Conservation (phyloP, 345 rosid genomes). For the Gossypium ekmanianum region DNA sequence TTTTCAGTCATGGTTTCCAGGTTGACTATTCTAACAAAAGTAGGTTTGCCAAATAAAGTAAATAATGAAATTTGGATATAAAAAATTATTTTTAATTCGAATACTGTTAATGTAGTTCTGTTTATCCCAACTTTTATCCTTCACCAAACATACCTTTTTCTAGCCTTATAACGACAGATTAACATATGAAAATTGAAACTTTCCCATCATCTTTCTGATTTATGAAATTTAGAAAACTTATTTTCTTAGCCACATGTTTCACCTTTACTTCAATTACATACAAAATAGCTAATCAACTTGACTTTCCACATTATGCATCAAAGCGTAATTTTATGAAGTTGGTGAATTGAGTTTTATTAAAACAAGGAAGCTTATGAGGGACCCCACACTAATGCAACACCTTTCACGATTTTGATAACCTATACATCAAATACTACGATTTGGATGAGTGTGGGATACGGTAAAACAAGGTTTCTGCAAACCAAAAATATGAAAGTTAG, state of each 20-base stretch:
- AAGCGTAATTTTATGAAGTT: slow-evolving; percentile 23
- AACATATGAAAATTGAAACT: slow-evolving; percentile 20
- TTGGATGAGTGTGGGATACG: neutral
- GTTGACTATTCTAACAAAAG: slow-evolving; percentile 12
- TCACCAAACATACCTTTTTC: slow-evolving; percentile 17
- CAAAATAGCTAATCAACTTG: slow-evolving; percentile 25
- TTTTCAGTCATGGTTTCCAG: slow-evolving; percentile 15
- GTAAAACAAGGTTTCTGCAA: neutral
- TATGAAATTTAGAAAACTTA: slow-evolving; percentile 8
- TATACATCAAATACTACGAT: neutral
- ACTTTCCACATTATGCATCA: slow-evolving; percentile 22
- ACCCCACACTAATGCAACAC: slow-evolving; percentile 22
- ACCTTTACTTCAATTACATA: slow-evolving; percentile 20
- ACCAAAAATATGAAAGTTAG: neutral
- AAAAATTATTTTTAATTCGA: neutral
- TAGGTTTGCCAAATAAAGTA: slow-evolving; percentile 8
- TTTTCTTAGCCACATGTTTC: slow-evolving; percentile 16
- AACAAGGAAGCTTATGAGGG: slow-evolving; percentile 20
- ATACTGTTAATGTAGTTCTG: neutral
- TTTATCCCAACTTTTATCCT: slow-evolving; percentile 24
- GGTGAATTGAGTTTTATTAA: slow-evolving; percentile 38
- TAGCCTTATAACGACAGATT: slow-evolving; percentile 21
- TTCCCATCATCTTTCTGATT: slow-evolving; percentile 18
- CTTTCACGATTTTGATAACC: slow-evolving; percentile 22
- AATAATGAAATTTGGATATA: neutral